Percentiles rank a stretch among this genome's conserved stretches.
phyloP scores from a whole-genome alignment of 1,284 basidiomycete genomes.

The Moniliophthora roreri region DNA sequence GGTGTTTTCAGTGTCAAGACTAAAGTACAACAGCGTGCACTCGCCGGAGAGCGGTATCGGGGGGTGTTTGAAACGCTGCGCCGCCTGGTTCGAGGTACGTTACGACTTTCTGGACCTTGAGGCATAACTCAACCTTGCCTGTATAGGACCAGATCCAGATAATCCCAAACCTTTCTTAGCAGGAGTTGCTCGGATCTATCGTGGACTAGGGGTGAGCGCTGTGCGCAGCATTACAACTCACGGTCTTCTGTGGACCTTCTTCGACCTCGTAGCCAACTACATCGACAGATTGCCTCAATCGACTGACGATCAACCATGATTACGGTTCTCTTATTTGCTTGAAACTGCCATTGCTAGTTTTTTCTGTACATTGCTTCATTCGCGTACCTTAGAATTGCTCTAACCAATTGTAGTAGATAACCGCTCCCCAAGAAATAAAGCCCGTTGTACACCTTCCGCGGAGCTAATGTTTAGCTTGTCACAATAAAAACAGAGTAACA shows the following conservation, averaged over 20 bases:
- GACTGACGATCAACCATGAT: conserved; percentile 2
- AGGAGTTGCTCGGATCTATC: conserved; percentile 78
- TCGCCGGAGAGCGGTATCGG: conserved; percentile 73
- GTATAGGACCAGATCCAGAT: conserved; percentile 70
- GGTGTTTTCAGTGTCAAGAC: conserved; percentile 76
- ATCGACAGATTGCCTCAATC: conserved; percentile 65
- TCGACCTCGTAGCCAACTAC: conserved; percentile 72
- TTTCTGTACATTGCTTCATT: conserved; percentile 6
- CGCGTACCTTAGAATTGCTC: conserved; percentile 8
- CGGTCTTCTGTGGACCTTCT: conserved; percentile 81
- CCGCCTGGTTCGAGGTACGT: conserved; percentile 72
- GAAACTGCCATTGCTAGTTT: conserved; percentile 6
- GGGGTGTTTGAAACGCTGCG: conserved; percentile 72
- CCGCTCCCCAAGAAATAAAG: no score
- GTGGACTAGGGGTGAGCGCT: conserved; percentile 83
- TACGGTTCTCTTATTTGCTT: background rate
- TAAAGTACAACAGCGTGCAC: conserved; percentile 85
- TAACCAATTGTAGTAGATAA: conserved; percentile 1
- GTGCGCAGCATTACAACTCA: conserved; percentile 82
- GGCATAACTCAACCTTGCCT: conserved; percentile 9
- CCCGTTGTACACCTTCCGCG: background rate
- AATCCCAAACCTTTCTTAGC: conserved; percentile 67
- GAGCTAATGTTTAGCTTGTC: no score
- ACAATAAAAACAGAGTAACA: no score
- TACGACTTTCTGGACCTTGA: background rate